Evolutionary conservation across 768 basidiomycete genomes (phyloP), one percentile per base, ranked within the genome.

Genomic region (Tulasnella sp.): DNA sequence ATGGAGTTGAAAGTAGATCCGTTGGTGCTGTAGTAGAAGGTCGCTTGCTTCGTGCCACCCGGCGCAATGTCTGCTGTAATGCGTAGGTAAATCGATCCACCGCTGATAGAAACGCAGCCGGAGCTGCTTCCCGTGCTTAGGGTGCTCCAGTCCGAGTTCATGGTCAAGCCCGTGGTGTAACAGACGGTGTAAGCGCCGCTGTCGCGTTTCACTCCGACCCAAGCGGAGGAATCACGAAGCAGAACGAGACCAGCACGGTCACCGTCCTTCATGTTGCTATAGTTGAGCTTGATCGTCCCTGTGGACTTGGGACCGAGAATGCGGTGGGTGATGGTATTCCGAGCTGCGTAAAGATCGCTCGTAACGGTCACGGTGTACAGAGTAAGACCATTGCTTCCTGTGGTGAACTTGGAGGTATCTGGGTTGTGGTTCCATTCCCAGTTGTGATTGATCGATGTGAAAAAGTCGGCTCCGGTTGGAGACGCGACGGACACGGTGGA

Each of bases 281-380:
- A 74, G 73, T 79, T 57, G 32, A 79, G 44, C 32, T 48, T 55
- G 55, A 79, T 79, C 6, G 78, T 79, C 11, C 16, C 78, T 18
- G 78, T 79, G 32, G 74, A 79, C 26, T 32, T 29, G 20, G 73
- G 78, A 3, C 78, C 78, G 7, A 61, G 78, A 67, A 79, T 79
- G 42, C 78, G 78, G 20, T 69, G 78, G 15, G 75, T 75, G n/a
- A 79, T 74, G 20, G 78, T 79, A 35, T 79, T 79, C n/a, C 78
- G 78, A 3, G 78, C 78, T 10, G 73, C 48, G 48, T 79, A 79
- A 16, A 79, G 73, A 42, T 78, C 77, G 55, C 26, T 10, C 16
- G 75, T 78, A 11, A 76, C 37, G 20, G 78, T 79, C 23, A 51
- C 78, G 6, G 78, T 76, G 11, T 79, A 23, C 15, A 79, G 75